Evolutionary conservation across 371 early-diverging fungal genomes (phyloP), one percentile per base, ranked within the genome.

Genomic region (Capillidium rhysosporum): DNA sequence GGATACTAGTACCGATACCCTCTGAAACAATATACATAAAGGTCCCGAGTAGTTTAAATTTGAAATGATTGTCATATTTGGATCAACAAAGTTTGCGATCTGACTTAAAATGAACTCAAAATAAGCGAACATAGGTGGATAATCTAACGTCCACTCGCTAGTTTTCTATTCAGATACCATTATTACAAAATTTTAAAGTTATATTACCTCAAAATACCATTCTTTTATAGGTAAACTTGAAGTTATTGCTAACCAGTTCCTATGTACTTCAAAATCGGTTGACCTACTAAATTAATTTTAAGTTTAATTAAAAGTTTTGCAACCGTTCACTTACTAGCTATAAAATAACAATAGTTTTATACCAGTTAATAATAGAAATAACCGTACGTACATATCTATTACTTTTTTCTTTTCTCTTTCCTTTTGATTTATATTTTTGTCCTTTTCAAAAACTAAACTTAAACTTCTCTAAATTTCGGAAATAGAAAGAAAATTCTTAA

Each of bases 191-290:
- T 26, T 9, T 20, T 12, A 16, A 48, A 24, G 5, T 28, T 40
- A 39, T 21, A 21, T 10, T 69, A 84, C 85, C 68, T 93, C 92
- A 59, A 67, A 70, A 61, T 96, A 96, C 97, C 97, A 96, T 55
- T 79, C 49, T 10, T 65, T 62, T 24, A 89, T 63, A 1, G 94
- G 89, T 21, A 90, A 67, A 46, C 76, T 75, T 57, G 80, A 69
- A 3, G 97, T 96, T 55, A 96, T 85, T 31, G 94, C 94, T 24
- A 96, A 74, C 97, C 97, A 96, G 67, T 96, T 93, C 53, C 97
- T 76, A 69, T 96, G 97, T 2, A 96, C 97, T 65, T 96, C 97
- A 73, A 96, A 96, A 70, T 96, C 97, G 14, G 97, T 96, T 30
- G 95, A 94, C 56, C 75, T 76, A 65, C 86, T 84, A 61, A 24